These are phyloP conservation scores for Candida sp. DNA, from an alignment of 1,139 yeast genomes.

Conservation along the genomic window DNA sequence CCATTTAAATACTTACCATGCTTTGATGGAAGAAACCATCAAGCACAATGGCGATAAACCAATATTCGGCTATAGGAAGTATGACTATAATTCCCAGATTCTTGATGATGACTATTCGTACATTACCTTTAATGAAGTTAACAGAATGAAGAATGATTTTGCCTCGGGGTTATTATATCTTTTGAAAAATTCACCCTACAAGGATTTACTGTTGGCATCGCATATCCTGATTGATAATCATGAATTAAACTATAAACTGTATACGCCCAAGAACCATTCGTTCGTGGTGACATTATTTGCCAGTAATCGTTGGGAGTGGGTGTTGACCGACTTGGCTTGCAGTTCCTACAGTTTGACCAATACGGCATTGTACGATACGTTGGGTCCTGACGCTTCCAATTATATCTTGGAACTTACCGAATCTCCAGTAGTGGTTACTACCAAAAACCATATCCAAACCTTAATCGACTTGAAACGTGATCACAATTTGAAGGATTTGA, in stretches of 20 bases:
- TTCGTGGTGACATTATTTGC: slow-evolving; percentile 34
- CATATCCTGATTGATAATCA: slow-evolving; percentile 29
- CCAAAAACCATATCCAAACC: slow-evolving; percentile 25
- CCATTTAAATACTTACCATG: slow-evolving; percentile 27
- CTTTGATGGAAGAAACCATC: slow-evolving; percentile 20
- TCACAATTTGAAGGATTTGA: slow-evolving; percentile 22
- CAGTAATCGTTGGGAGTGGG: slow-evolving; percentile 38
- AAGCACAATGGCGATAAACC: slow-evolving; percentile 16
- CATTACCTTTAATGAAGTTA: slow-evolving; percentile 19
- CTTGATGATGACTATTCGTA: slow-evolving; percentile 16
- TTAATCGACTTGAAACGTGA: slow-evolving; percentile 25
- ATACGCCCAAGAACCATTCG: slow-evolving; percentile 19
- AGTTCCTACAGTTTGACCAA: slow-evolving; percentile 30
- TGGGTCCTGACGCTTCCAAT: slow-evolving; percentile 33
- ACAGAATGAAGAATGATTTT: slow-evolving; percentile 18
- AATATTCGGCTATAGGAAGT: slow-evolving; percentile 28
- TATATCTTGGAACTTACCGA: slow-evolving; percentile 32
- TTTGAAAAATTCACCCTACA: slow-evolving; percentile 26
- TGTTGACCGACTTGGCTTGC: slow-evolving; percentile 35
- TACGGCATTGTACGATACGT: slow-evolving; percentile 40
- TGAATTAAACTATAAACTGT: slow-evolving; percentile 14
- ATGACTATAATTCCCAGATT: slow-evolving; percentile 23
- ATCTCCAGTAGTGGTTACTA: slow-evolving; percentile 32
- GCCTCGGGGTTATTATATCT: slow-evolving; percentile 32
- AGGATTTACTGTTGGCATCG: slow-evolving; percentile 15